Evolutionary conservation across 768 basidiomycete species (phyloP).

Genomic region (Multifurca ochricompacta): DNA sequence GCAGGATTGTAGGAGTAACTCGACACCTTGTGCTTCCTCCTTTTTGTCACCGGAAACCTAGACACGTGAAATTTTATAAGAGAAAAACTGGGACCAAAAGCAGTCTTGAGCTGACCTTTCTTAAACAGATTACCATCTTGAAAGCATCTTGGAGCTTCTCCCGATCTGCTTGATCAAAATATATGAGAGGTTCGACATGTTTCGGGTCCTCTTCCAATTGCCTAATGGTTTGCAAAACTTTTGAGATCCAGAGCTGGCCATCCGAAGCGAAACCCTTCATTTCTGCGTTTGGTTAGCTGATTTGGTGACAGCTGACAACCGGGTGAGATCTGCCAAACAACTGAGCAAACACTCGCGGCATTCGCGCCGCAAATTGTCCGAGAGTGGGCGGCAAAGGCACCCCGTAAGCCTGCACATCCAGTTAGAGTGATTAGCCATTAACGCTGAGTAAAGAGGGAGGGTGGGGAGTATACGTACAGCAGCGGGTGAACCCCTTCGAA

Average conservation of each 20-base stretch:
- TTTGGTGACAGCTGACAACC: constrained; percentile 44
- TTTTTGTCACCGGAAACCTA: constrained; percentile 35
- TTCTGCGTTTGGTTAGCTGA: constrained; percentile 46
- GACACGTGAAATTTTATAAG: constrained; percentile 4
- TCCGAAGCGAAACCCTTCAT: constrained; percentile 55
- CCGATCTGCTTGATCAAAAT: constrained; percentile 48
- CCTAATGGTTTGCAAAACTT: constrained; percentile 49
- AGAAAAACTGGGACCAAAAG: background rate
- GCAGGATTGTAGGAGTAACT: constrained; percentile 62
- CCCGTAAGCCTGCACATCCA: constrained; percentile 43
- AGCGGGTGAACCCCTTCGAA: constrained; percentile 50
- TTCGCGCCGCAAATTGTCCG: constrained; percentile 57
- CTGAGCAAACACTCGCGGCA: constrained; percentile 66
- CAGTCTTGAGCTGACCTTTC: constrained; percentile 31
- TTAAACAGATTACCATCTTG: constrained; percentile 35
- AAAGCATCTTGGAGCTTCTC: constrained; percentile 40
- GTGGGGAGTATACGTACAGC: constrained; percentile 41
- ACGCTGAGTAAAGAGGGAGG: too few relatives aligned
- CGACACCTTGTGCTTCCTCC: constrained; percentile 59
- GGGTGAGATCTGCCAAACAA: constrained; percentile 66
- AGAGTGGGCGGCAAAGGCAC: constrained; percentile 61
- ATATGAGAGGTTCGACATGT: constrained; percentile 47
- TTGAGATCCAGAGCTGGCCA: constrained; percentile 74
- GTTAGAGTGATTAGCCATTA: background rate
- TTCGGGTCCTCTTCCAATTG: constrained; percentile 59